Base-by-base conservation (phyloP, 2,329 filamentous ascomycete genomes). In the Byssoonygena ceratinophila region DNA sequence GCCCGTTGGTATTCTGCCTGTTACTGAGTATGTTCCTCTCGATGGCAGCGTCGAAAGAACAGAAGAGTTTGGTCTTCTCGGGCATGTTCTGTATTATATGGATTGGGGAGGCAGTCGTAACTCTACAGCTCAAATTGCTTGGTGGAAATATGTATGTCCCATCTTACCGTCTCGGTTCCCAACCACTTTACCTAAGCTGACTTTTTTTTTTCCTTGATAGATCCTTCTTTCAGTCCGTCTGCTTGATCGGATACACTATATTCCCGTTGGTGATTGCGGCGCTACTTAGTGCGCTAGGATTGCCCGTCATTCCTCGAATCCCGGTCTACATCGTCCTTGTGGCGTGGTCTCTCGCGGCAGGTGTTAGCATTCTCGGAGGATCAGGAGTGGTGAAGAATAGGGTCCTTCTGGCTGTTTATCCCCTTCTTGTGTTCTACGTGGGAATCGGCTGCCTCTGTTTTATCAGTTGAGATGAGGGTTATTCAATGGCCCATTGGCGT, bases 221-320 rank as follows among this genome's bases (percentile, higher is more conserved):
- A 63, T 96, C 92, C 16, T 98, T 98, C 69, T 92, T 94, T 64
- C 92, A 98, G 70, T 94, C 89, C 54, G 81, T 98, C 60, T 97
- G 90, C 69, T 94, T 98, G 62, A 98, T 98, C 66, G 92, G 92
- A 43, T 98, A 98, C 71, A 98, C 92, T 1, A 80, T 98, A 52
- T 98, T 98, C 72, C 92, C 92, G 1, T 80, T 98, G 50, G 92
- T 97, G 61, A 86, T 98, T 60, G 94, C 94, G 6, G 83, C 91
- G 1, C 74, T 96, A 48, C 80, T 98, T 58, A 95, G 89, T 52
- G 91, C 91, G 0, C 66, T 98, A 29, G 77, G 81, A 47, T 77
- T 97, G 6, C 84, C 83, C 39, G 84, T 81, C 61, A 85, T 97
- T 58, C 81, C 85, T 4, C 79, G 92, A 53, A 87, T 97, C 65